Percentiles rank a stretch among this genome's conserved stretches.
Conservation (phyloP, 139 green algal species). For the Spirogloea muscicola region DNA sequence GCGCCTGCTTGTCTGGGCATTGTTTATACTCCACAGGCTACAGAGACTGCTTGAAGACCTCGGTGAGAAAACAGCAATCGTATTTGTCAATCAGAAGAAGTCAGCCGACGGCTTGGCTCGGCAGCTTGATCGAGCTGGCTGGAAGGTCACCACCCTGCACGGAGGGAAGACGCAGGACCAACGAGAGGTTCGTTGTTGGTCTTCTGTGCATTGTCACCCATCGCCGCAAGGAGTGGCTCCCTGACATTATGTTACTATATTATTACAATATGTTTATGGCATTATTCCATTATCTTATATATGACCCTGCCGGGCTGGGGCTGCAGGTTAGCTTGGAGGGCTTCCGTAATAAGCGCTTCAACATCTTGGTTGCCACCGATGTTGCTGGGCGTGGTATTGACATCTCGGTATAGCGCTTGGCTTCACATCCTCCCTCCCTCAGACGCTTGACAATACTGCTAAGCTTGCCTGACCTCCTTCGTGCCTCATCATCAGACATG, state of each 20-base stretch:
- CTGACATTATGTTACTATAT: no score
- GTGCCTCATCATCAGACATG: no score
- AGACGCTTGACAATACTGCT: no score
- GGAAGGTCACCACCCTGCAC: conserved; percentile 79
- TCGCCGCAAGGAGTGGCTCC: no score
- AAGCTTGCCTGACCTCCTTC: no score
- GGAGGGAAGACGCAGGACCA: conserved; percentile 84
- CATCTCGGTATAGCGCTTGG: conserved; percentile 56
- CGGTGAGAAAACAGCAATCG: conserved; percentile 73
- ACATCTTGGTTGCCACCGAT: conserved; percentile 94
- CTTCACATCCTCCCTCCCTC: not conserved
- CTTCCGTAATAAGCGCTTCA: conserved; percentile 84
- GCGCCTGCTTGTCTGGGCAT: no score
- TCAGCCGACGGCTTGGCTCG: conserved; percentile 76
- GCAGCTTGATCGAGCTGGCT: conserved; percentile 64
- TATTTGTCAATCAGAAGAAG: conserved; percentile 96
- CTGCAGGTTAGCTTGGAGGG: conserved; percentile 55
- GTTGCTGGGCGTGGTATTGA: conserved; percentile 97
- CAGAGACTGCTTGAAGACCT: conserved; percentile 36
- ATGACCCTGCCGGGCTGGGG: not conserved
- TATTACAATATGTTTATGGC: no score
- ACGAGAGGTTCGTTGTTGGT: no score
- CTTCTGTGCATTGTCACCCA: no score
- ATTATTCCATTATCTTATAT: conserved; percentile 27
- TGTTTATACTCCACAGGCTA: no score